Conservation (phyloP, 2,329 filamentous ascomycete genomes). For the Rhexocercosporidium sp. region DNA sequence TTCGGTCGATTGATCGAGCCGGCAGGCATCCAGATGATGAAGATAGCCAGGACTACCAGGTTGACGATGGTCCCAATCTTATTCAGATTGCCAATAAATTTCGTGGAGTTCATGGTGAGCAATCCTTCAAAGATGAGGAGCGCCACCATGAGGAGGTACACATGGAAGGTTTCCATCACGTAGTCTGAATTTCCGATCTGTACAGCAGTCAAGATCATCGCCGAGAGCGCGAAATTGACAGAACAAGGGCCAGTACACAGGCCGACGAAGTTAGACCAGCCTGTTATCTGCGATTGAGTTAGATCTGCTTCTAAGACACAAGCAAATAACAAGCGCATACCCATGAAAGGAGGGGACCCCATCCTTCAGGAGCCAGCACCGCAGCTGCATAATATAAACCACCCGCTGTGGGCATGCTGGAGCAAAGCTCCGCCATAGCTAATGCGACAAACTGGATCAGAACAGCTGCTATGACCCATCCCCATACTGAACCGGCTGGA, state of each 20-base stretch:
- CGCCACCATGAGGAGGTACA: slow-evolving; percentile 14
- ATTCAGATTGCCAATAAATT: slow-evolving; percentile 18
- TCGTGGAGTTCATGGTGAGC: slow-evolving; percentile 19
- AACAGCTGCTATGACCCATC: slow-evolving; percentile 68
- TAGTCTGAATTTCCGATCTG: slow-evolving; percentile 20
- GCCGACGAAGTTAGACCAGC: slow-evolving; percentile 24
- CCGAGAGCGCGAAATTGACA: slow-evolving; percentile 18
- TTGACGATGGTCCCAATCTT: slow-evolving; percentile 13
- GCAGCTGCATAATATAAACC: slow-evolving; percentile 66
- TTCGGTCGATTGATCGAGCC: slow-evolving; percentile 11
- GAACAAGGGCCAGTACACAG: slow-evolving; percentile 17
- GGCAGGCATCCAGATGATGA: slow-evolving; percentile 18
- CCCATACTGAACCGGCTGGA: slow-evolving; percentile 54
- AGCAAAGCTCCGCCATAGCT: slow-evolving; percentile 66
- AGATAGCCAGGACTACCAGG: slow-evolving; percentile 14
- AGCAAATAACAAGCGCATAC: background rate
- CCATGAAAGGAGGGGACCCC: slow-evolving; percentile 23
- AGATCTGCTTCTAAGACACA: background rate
- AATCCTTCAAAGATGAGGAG: slow-evolving; percentile 18
- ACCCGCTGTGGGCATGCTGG: slow-evolving; percentile 66
- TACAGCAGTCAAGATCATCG: slow-evolving; percentile 20
- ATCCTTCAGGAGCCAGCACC: slow-evolving; percentile 22
- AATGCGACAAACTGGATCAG: slow-evolving; percentile 68
- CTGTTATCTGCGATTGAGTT: slow-evolving; percentile 8
- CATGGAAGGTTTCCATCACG: slow-evolving; percentile 10